Conservation (phyloP, 2,329 filamentous ascomycete genomes). For the Aspergillus pseudoglaucus region DNA sequence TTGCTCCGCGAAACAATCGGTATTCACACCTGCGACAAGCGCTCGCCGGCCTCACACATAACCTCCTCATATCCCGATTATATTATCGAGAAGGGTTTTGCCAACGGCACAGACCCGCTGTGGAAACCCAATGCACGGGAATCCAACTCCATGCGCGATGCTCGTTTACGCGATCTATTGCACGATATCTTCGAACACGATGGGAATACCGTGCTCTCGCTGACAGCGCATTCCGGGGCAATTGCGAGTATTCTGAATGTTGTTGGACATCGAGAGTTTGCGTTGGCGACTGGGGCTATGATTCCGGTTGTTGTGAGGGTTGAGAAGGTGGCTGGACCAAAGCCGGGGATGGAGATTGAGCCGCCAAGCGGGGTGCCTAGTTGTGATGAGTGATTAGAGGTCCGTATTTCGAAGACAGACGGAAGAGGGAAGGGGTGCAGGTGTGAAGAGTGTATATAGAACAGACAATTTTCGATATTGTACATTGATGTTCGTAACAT, state of each 20-base stretch:
- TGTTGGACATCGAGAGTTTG: constrained; percentile 42
- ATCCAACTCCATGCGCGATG: constrained; percentile 42
- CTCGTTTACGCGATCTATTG: constrained; percentile 41
- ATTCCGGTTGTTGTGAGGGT: constrained; percentile 47
- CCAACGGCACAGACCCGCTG: constrained; percentile 46
- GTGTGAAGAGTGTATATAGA: no score
- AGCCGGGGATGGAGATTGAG: constrained; percentile 15
- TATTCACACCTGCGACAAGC: constrained; percentile 56
- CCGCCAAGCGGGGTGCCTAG: constrained; percentile 18
- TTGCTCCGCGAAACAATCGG: constrained; percentile 54
- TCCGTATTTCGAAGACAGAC: neutral
- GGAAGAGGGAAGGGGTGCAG: no score
- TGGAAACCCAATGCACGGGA: constrained; percentile 47
- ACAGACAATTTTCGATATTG: neutral
- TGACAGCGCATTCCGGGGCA: constrained; percentile 55
- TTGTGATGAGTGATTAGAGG: constrained; percentile 10
- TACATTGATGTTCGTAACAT: constrained; percentile 12
- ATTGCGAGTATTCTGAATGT: constrained; percentile 49
- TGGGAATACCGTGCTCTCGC: constrained; percentile 43
- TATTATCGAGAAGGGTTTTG: constrained; percentile 48
- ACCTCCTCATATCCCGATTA: constrained; percentile 44
- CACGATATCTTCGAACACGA: constrained; percentile 49
- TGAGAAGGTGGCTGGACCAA: constrained; percentile 19
- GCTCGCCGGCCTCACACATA: constrained; percentile 46
- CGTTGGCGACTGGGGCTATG: constrained; percentile 44